phyloP scores from a whole-genome alignment of 768 basidiomycete genomes.

The Termitomyces sp. region DNA sequence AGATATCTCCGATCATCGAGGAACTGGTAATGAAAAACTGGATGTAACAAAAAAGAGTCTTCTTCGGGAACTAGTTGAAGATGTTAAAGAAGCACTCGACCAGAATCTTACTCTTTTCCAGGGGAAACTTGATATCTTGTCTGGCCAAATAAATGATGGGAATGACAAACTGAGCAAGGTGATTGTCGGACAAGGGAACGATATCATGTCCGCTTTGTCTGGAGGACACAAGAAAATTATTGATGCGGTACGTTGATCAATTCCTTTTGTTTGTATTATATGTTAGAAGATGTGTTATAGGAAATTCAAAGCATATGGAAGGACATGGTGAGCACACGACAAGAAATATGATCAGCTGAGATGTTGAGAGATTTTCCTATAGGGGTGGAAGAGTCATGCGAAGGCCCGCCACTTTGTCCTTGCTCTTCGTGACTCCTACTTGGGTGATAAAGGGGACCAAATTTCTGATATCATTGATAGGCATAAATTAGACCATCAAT shows the following conservation, averaged over 20 bases:
- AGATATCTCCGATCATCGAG: not conserved
- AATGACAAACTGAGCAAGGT: not conserved
- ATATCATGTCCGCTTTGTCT: not conserved
- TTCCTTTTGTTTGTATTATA: not conserved
- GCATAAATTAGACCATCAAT: not conserved
- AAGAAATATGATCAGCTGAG: not conserved
- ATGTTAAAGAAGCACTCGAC: not conserved
- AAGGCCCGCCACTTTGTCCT: not conserved
- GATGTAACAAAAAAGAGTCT: not conserved
- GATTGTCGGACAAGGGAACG: not conserved
- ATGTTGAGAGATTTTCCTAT: not conserved
- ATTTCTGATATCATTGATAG: too few relatives aligned
- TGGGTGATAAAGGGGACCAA: not conserved
- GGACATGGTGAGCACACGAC: not conserved
- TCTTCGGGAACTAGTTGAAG: not conserved
- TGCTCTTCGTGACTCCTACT: conserved; percentile 1
- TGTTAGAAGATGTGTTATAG: not conserved
- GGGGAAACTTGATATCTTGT: not conserved
- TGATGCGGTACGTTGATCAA: not conserved
- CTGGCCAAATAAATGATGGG: not conserved
- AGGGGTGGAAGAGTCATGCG: conserved; percentile 3
- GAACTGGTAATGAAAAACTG: not conserved
- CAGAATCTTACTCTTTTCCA: not conserved
- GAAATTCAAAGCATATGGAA: not conserved
- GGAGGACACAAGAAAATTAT: not conserved